These are phyloP conservation scores for Lentinus tigrinus DNA, from an alignment of 768 basidiomycete species.

Conservation along the genomic window DNA sequence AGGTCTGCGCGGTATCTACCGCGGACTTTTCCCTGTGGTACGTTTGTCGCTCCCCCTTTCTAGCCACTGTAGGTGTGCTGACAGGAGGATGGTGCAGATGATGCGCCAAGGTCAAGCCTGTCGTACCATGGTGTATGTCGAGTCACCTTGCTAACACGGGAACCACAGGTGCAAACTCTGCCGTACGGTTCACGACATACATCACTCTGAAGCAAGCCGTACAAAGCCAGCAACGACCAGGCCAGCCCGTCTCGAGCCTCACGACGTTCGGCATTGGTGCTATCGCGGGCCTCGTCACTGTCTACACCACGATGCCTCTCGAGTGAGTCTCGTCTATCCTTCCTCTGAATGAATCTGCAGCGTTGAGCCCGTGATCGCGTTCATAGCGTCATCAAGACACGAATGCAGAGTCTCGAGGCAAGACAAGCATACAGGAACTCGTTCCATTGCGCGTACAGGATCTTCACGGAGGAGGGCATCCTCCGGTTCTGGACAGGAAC, in stretches of 20 bases:
- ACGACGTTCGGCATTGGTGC: slow-evolving; percentile 96
- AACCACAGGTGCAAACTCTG: slow-evolving; percentile 72
- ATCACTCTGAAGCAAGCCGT: slow-evolving; percentile 92
- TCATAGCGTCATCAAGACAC: slow-evolving; percentile 88
- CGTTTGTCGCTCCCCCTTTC: slow-evolving; percentile 27
- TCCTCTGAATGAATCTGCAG: background rate
- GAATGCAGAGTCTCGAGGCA: slow-evolving; percentile 94
- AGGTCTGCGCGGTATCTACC: slow-evolving; percentile 81
- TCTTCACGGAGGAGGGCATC: slow-evolving; percentile 91
- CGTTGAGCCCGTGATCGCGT: background rate
- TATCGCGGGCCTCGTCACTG: slow-evolving; percentile 91
- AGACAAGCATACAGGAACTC: slow-evolving; percentile 85
- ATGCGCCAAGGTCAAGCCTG: slow-evolving; percentile 75
- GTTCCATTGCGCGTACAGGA: slow-evolving; percentile 93
- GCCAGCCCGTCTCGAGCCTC: slow-evolving; percentile 78
- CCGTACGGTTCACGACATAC: slow-evolving; percentile 94
- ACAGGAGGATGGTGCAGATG: slow-evolving; percentile 51
- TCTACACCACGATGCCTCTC: slow-evolving; percentile 85
- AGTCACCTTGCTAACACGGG: background rate
- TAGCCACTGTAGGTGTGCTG: background rate
- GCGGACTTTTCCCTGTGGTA: slow-evolving; percentile 93
- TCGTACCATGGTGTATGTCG: background rate
- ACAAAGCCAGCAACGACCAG: slow-evolving; percentile 78
- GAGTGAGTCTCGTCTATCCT: slow-evolving; percentile 49
- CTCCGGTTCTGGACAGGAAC: slow-evolving; percentile 96